Conservation (phyloP, 164 flowering plant genomes). For the Nelumbo lutea region DNA sequence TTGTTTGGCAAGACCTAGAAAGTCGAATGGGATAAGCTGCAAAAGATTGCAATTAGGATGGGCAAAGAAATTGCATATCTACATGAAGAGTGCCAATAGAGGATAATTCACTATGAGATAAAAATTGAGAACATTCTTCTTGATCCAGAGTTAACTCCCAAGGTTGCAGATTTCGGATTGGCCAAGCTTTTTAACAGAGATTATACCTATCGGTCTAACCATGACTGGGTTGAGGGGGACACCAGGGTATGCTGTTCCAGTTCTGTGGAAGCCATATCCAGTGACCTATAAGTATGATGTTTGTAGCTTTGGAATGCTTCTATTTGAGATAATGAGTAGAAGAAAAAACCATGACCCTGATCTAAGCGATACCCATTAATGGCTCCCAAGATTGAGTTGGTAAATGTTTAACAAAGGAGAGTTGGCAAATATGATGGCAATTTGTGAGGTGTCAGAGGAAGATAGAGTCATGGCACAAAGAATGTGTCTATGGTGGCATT, state of each 20-base stretch:
- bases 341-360: background rate
- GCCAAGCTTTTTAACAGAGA: background rate
- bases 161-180: conserved; percentile 1
- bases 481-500: background rate
- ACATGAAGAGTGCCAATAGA: background rate
- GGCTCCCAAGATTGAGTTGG: conserved; percentile 2
- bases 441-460: background rate
- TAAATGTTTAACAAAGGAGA: background rate
- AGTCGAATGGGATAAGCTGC: background rate
- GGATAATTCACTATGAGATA: background rate
- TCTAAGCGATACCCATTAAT: background rate
- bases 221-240: background rate
- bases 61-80: background rate
- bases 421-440: background rate
- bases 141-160: background rate
- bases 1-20: background rate
- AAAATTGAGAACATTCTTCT: background rate
- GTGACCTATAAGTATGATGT: background rate
- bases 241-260: background rate
- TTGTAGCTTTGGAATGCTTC: background rate
- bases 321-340: background rate
- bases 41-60: background rate
- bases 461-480: background rate
- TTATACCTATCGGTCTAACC: background rate
- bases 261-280: background rate